Conservation (phyloP, 2,329 filamentous ascomycete genomes). For the Zopfia rhizophila region DNA sequence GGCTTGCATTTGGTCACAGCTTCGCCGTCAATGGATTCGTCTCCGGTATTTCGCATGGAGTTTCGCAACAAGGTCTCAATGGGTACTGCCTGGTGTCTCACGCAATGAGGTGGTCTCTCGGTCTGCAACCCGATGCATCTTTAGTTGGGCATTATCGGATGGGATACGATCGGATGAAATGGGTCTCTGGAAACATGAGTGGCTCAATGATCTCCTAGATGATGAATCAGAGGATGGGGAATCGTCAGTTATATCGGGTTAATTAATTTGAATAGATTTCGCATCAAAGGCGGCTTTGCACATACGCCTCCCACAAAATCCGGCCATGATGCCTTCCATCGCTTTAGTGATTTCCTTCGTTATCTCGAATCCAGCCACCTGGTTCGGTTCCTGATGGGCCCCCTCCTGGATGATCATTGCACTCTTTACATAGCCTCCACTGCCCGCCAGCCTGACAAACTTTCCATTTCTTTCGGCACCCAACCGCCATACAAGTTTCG, state of each 20-base stretch:
- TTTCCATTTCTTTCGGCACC: slow-evolving; percentile 4
- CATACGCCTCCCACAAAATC: too few species aligned
- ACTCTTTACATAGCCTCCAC: slow-evolving; percentile 5
- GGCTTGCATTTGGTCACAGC: neutral
- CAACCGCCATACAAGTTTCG: neutral
- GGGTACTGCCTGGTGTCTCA: neutral
- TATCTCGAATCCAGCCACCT: slow-evolving; percentile 5
- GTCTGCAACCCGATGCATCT: slow-evolving; percentile 1
- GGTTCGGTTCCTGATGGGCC: neutral
- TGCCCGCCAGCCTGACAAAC: slow-evolving; percentile 2
- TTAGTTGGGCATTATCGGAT: slow-evolving; percentile 1
- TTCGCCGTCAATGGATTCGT: neutral
- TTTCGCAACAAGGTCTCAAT: neutral
- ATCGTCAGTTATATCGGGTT: neutral
- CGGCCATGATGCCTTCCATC: too few species aligned
- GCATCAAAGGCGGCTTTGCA: too few species aligned
- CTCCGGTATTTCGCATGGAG: neutral
- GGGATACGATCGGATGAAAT: neutral
- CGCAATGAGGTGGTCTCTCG: neutral
- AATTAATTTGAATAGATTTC: too few species aligned
- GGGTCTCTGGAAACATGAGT: neutral
- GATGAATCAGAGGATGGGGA: neutral
- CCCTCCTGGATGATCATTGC: slow-evolving; percentile 1
- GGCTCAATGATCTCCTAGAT: slow-evolving; percentile 1
- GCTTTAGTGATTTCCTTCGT: neutral